These are phyloP conservation scores for Curvularia hawaiiensis DNA, from an alignment of 2,329 filamentous ascomycete genomes.

Conservation along the genomic window DNA sequence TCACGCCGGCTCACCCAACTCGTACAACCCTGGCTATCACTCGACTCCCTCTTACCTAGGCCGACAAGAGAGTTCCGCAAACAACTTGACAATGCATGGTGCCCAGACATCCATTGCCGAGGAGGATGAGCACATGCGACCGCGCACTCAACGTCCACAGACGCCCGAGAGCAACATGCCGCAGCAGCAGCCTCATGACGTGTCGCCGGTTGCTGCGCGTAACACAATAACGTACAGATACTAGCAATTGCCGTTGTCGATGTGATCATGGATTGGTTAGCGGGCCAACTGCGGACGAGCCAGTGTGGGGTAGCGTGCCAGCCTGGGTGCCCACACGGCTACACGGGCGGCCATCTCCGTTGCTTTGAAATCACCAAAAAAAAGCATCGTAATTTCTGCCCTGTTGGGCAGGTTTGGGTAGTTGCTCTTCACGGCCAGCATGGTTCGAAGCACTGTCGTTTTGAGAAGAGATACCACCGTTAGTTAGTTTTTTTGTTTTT, in stretches of 20 bases:
- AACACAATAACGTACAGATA: constrained; percentile 47
- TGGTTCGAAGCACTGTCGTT: constrained; percentile 6
- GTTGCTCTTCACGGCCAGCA: neutral
- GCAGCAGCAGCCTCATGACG: constrained; percentile 31
- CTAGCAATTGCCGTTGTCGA: constrained; percentile 22
- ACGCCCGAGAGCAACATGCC: constrained; percentile 32
- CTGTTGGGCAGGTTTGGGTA: neutral
- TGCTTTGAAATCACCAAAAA: constrained; percentile 14
- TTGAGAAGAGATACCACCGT: constrained; percentile 20
- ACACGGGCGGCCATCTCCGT: constrained; percentile 7
- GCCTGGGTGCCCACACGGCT: constrained; percentile 1
- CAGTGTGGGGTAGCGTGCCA: constrained; percentile 18
- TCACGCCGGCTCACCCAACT: constrained; percentile 29
- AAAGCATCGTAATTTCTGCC: neutral
- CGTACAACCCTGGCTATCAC: constrained; percentile 44
- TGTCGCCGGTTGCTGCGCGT: constrained; percentile 45
- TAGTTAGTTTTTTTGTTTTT: constrained; percentile 7
- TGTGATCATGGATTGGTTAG: constrained; percentile 9
- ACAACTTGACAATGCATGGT: constrained; percentile 55
- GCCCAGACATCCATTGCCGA: constrained; percentile 33
- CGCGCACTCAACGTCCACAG: constrained; percentile 29
- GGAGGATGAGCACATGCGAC: constrained; percentile 33
- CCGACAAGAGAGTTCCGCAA: constrained; percentile 50
- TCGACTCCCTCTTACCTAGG: constrained; percentile 51
- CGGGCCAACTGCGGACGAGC: constrained; percentile 15